Percentiles rank a stretch among this genome's conserved stretches.
Conservation (phyloP, 805 yeast species). For the Saccharomycopsis schoenii region DNA sequence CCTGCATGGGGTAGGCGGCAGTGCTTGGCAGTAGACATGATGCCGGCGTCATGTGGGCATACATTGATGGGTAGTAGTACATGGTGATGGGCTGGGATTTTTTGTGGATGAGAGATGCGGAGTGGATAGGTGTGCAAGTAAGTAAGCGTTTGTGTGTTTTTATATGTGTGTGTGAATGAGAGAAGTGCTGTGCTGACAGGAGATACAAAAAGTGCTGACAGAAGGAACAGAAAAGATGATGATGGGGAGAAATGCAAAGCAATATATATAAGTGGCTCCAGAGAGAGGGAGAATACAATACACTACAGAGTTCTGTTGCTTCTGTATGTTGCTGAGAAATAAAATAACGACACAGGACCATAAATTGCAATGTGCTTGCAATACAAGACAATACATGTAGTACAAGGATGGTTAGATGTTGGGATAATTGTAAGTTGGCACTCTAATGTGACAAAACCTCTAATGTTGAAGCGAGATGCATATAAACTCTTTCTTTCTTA, state of each 20-base stretch:
- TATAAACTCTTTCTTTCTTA: not conserved
- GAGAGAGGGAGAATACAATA: too few relatives aligned
- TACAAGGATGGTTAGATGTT: not conserved
- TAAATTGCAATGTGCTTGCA: too few relatives aligned
- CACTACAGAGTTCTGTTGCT: not conserved
- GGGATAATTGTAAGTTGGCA: too few relatives aligned
- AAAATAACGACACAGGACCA: not conserved
- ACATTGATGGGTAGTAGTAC: conserved; percentile 17
- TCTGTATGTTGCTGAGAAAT: too few relatives aligned
- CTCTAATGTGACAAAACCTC: not conserved
- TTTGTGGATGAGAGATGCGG: too few relatives aligned
- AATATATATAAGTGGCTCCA: too few relatives aligned
- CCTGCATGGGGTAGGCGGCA: conserved; percentile 2
- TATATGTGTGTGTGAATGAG: too few relatives aligned
- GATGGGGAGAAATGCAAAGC: not conserved
- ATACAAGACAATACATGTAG: not conserved
- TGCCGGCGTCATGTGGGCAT: conserved; percentile 15
- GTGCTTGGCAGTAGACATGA: conserved; percentile 10
- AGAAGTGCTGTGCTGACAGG: not conserved
- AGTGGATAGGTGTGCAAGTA: not conserved
- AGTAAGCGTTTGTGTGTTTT: not conserved
- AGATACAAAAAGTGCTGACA: not conserved
- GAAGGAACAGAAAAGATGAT: too few relatives aligned
- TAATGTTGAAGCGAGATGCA: not conserved
- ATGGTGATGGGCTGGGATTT: not conserved